Evolutionary conservation across 2,329 filamentous ascomycete genomes (phyloP), one percentile per base, ranked within the genome.

Genomic region (Aspergillus sp.): DNA sequence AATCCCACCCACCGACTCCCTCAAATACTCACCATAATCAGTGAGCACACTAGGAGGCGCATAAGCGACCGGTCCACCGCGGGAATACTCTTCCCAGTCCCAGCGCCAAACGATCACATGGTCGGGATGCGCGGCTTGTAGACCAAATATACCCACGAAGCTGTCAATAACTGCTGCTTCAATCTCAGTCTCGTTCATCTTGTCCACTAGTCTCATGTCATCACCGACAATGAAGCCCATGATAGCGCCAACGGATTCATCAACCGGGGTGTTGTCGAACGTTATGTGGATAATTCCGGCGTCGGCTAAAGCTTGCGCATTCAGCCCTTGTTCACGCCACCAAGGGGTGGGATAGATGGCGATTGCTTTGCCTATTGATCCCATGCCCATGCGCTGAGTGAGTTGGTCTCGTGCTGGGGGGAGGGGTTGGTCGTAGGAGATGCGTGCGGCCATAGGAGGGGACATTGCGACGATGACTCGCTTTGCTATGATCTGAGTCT

Each of bases 221-320:
- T 71, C 69, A 2, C 67, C 69, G 41, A 70, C 68, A 7, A 72
- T 67, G 56, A 72, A 72, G 0, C 69, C 69, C 48, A 72, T 63
- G 1, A 72, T 60, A 2, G 68, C 65, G 1, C 69, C 69, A n/a
- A 66, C 70, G 2, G 63, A 59, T 1, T n/a, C 69, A 50, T 67
- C 61, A 1, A 51, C 59, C 3, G 65, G 65, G 0, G 65, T 65
- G 39, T 62, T 67, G 41, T 71, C 70, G 41, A 65, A 68, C 0
- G 65, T 69, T 4, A 63, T 58, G 15, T 63, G 63, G 9, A 70
- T 62, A 0, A 57, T 56, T 0, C 69, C 69, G 2, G 38, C 61
- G 21, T 66, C 61, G 17, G 62, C 63, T 8, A 65, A 32, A 0
- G 58, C 67, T 52, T 67, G 67, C 10, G 66, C 69, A 19, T 67